Percentiles rank a stretch among this genome's conserved stretches.
phyloP scores from a whole-genome alignment of 2,329 filamentous ascomycete genomes.

The Aspergillus cejpii region DNA sequence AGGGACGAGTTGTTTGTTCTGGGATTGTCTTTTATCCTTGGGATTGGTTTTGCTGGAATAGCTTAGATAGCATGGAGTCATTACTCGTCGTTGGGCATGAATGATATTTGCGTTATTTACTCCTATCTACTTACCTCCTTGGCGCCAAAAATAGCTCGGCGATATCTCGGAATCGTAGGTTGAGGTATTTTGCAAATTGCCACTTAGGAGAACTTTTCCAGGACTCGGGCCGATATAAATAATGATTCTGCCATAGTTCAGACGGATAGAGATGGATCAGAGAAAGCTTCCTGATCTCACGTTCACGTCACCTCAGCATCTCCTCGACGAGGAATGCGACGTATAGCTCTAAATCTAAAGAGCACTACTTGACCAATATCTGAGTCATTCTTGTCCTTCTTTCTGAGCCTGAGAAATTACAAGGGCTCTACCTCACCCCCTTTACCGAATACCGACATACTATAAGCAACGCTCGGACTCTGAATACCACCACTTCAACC shows the following conservation, averaged over 20 bases:
- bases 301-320: not conserved
- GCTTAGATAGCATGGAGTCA: not conserved
- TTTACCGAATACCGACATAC: not conserved
- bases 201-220: not conserved
- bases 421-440: no score
- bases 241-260: not conserved
- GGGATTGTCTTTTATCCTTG: no score
- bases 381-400: no score
- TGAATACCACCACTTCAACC: no score
- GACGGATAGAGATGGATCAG: not conserved
- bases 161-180: not conserved
- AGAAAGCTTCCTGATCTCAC: not conserved
- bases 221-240: not conserved
- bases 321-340: not conserved
- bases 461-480: no score
- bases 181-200: not conserved
- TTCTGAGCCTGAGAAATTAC: no score
- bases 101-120: not conserved
- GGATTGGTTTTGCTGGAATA: no score
- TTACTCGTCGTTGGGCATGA: not conserved
- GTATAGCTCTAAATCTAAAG: not conserved
- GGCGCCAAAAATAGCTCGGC: not conserved
- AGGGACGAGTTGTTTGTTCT: not conserved
- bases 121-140: not conserved
- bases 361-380: not conserved